Conservation (phyloP, 2,329 filamentous ascomycete species). For the Coleophoma crateriformis region DNA sequence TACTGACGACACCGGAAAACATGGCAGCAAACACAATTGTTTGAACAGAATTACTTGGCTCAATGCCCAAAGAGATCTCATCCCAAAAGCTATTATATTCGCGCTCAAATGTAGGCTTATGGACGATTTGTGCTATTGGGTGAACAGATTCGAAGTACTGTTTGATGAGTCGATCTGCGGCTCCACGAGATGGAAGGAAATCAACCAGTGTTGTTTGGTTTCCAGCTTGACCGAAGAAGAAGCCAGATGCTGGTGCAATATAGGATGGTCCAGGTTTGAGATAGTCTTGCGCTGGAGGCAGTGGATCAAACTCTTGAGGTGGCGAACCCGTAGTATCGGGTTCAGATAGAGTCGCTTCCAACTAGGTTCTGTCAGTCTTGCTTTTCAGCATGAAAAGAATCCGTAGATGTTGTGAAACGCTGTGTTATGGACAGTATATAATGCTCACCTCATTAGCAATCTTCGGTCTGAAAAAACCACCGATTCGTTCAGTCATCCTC, state of each 20-base stretch:
- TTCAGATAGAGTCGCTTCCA: background rate
- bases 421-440: slow-evolving; percentile 15
- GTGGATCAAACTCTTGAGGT: slow-evolving; percentile 6
- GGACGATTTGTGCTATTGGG: slow-evolving; percentile 60
- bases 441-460: slow-evolving; percentile 64
- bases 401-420: background rate
- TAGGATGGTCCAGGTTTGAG: slow-evolving; percentile 61
- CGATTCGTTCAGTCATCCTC: slow-evolving; percentile 69
- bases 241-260: slow-evolving; percentile 61
- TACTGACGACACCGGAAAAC: slow-evolving; percentile 64
- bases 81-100: slow-evolving; percentile 64
- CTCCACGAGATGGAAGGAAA: slow-evolving; percentile 51
- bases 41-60: slow-evolving; percentile 60
- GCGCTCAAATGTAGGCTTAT: slow-evolving; percentile 60
- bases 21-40: slow-evolving; percentile 64
- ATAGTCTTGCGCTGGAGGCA: slow-evolving; percentile 38
- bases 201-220: slow-evolving; percentile 47
- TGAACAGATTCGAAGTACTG: slow-evolving; percentile 68
- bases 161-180: slow-evolving; percentile 56
- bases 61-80: slow-evolving; percentile 49
- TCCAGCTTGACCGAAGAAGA: slow-evolving; percentile 55
- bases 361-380: background rate
- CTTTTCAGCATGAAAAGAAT: too few relatives aligned
- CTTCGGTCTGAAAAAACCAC: slow-evolving; percentile 65
- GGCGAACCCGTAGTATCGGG: slow-evolving; percentile 11